Base-by-base conservation (phyloP, 495 filamentous ascomycete species). In the Daldinia vernicosa region DNA sequence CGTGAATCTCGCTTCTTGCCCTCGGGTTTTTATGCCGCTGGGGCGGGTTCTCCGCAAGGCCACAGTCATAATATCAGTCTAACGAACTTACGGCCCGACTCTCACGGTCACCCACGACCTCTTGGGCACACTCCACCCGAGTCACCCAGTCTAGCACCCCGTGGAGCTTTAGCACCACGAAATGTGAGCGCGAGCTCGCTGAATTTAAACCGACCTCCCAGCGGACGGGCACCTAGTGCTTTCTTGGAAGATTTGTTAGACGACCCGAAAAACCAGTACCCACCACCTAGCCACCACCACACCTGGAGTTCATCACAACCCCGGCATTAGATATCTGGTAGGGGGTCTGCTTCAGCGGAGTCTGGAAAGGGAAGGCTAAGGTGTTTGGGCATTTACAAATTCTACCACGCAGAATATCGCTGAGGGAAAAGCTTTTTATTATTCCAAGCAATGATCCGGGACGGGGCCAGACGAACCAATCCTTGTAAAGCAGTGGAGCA, bases 231-330 rank as follows among this genome's bases (percentile, higher is more conserved):
- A 28, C 95, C 95, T 11, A 97, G 93, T 79, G 92, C 94, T 45
- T 97, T 94, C 76, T 80, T 99, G 45, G 95, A 99, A 64, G 95
- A 98, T 82, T 74, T 99, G 63, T 92, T 99, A 76, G 93, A 94
- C 59, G 84, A 85, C 32, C 76, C 81, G 51, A 75, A 76, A 7
- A 77, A 79, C 26, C 57, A 67, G 39, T 81, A 82, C 61, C 81
- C 81, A 22, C 78, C 81, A 1, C 76, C 64, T 2, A 67, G 69
- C 26, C 68, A 74, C 26, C 73, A 65, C 26, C 65, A 67, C 39
- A 77, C 69, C 28, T 72, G 71, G 68, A 71, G 69, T 51, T 74
- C 74, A 15, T 58, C 74, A 35, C 71, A 57, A 56, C 22, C 37
- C 22, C 63, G 66, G 45, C 57, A 57, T 47, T 67, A 67, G 63